Evolutionary conservation across 1,139 yeast genomes (phyloP).

Genomic region (Debaryomyces psychrophilus): DNA sequence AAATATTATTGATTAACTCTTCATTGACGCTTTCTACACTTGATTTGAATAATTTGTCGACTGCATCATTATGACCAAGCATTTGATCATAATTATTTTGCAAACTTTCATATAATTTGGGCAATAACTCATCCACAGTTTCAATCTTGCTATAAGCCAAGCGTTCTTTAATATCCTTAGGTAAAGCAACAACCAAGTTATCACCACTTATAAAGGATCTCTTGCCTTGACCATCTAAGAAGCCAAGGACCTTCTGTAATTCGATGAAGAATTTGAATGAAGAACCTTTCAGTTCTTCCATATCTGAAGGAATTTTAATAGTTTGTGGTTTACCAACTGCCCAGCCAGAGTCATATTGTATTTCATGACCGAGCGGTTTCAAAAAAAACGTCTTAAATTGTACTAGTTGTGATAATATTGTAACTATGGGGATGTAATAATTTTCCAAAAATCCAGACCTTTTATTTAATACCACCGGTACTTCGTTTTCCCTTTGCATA

Average conservation of each 20-base stretch:
- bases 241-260: conserved; percentile 28
- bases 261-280: conserved; percentile 22
- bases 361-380: conserved; percentile 17
- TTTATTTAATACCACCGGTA: conserved; percentile 21
- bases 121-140: conserved; percentile 36
- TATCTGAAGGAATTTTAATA: conserved; percentile 14
- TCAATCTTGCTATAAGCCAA: conserved; percentile 25
- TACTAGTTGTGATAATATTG: conserved; percentile 29
- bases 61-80: conserved; percentile 14
- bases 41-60: conserved; percentile 24
- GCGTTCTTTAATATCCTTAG: conserved; percentile 26
- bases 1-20: conserved; percentile 29
- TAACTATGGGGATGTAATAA: conserved; percentile 29
- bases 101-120: conserved; percentile 27
- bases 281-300: conserved; percentile 4
- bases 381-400: conserved; percentile 21
- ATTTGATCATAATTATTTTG: conserved; percentile 17
- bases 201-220: conserved; percentile 30
- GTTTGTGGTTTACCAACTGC: conserved; percentile 17
- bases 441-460: conserved; percentile 25
- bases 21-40: conserved; percentile 31
- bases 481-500: conserved; percentile 12
- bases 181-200: conserved; percentile 24
- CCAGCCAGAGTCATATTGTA: conserved; percentile 21
- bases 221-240: conserved; percentile 21